Conservation (phyloP, 2,329 filamentous ascomycete species). For the Botrytis sinoallii region DNA sequence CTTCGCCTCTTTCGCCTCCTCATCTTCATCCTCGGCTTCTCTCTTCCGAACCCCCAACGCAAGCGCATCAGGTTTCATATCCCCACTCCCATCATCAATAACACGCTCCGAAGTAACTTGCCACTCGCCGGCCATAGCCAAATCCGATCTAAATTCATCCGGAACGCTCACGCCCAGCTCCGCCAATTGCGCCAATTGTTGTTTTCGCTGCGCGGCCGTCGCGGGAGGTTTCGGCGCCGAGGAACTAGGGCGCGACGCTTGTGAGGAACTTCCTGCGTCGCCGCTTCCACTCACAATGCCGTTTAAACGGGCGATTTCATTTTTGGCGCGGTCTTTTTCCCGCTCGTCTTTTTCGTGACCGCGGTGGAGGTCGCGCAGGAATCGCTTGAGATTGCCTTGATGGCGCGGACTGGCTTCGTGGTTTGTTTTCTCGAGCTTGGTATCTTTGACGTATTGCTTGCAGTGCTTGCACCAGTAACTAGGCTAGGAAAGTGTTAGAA, state of each 20-base stretch:
- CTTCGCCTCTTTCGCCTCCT: constrained; percentile 59
- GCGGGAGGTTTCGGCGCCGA: constrained; percentile 38
- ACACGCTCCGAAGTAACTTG: constrained; percentile 51
- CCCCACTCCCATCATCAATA: constrained; percentile 42
- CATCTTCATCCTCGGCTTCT: constrained; percentile 59
- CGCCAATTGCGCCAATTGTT: constrained; percentile 82
- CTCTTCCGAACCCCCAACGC: constrained; percentile 60
- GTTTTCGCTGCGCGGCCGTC: constrained; percentile 66
- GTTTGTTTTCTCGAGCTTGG: constrained; percentile 81
- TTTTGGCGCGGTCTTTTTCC: constrained; percentile 77
- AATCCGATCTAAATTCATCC: constrained; percentile 69
- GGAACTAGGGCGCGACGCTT: constrained; percentile 30
- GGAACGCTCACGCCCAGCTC: constrained; percentile 85
- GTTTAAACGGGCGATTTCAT: constrained; percentile 83
- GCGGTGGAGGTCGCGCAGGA: constrained; percentile 83
- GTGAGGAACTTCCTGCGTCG: constrained; percentile 28
- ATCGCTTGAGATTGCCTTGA: constrained; percentile 82
- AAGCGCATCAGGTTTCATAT: constrained; percentile 42
- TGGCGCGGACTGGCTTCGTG: constrained; percentile 86
- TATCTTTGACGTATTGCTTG: constrained; percentile 85
- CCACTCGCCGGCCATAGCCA: constrained; percentile 91
- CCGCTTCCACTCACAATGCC: constrained; percentile 59
- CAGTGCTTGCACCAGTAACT: constrained; percentile 99
- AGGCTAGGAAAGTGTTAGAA: constrained; percentile 48
- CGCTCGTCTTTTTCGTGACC: constrained; percentile 76